phyloP scores from a whole-genome alignment of 352 stramenopile species.

The Pythium rishiriense region DNA sequence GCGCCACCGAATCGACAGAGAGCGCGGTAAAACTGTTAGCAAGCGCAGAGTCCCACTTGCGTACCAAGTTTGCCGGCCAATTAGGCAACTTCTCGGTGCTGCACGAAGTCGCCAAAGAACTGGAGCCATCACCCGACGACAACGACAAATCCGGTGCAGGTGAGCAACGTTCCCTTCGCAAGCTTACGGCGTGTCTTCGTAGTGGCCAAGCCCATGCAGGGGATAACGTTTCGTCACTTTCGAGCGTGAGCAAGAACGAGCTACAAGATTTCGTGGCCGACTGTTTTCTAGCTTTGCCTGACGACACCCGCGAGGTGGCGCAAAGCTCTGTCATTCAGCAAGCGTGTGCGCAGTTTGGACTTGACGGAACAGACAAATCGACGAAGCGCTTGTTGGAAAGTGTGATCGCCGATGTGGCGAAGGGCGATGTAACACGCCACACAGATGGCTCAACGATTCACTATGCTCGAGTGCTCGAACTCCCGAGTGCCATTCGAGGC shows the following conservation, averaged over 20 bases:
- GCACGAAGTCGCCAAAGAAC: conserved; percentile 15
- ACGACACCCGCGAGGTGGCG: background rate
- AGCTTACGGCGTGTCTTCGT: conserved; percentile 12
- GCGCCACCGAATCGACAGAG: background rate
- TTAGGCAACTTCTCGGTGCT: conserved; percentile 18
- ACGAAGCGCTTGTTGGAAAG: conserved; percentile 2
- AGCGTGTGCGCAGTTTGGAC: conserved; percentile 18
- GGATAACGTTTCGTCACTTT: background rate
- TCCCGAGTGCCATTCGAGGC: conserved; percentile 4
- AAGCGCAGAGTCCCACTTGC: conserved; percentile 18
- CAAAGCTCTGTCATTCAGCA: background rate
- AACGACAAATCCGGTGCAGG: background rate
- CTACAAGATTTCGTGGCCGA: conserved; percentile 9
- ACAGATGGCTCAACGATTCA: conserved; percentile 10
- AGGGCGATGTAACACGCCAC: background rate
- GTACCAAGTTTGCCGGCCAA: conserved; percentile 5
- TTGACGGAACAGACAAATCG: conserved; percentile 8
- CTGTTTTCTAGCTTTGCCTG: conserved; percentile 3
- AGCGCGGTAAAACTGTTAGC: conserved; percentile 15
- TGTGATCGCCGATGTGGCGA: conserved; percentile 5
- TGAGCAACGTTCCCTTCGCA: background rate
- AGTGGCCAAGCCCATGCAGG: background rate
- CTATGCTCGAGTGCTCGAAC: conserved; percentile 10
- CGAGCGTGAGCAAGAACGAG: conserved; percentile 12
- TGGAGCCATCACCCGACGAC: background rate